Evolutionary conservation across 2,329 filamentous ascomycete species (phyloP), one percentile per base, ranked within the genome.

Genomic region (Orbilia oligospora): DNA sequence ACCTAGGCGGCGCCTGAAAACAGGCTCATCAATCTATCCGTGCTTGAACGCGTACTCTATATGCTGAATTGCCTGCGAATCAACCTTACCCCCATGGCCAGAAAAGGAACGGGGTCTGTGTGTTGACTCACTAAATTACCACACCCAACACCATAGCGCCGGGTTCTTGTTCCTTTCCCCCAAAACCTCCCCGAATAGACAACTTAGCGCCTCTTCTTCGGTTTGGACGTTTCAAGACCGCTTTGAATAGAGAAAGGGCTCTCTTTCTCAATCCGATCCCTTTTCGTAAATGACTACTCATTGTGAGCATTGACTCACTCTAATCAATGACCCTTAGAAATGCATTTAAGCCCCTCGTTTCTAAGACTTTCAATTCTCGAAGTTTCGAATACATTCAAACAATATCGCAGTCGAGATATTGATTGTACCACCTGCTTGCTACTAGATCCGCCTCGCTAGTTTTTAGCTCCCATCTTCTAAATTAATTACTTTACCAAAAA

Each of bases 41-140:
- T 38, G 18, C 27, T 61, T 44, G 6, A 38, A 58, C 16, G 44
- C 10, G n/a, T 3, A 1, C 33, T 55, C 24, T 14, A 55, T 41
- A 38, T 38, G n/a, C 14, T n/a, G 27, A 44, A 16, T 20, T 27
- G 56, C 56, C 56, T 61, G 36, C 56, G 33, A 24, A 24, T 61
- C 56, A 61, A 61, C 56, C 56, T 61, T 61, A 44, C 33, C 53
- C n/a, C 18, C 53, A 56, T 27, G n/a, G n/a, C 33, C 36, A 36
- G 30, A 22, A 22, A 22, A n/a, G n/a, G 14, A 38, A 58, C 30
- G 9, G 56, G n/a, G 33, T 44, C 56, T 36, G 56, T 61, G 56
- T 44, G 56, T 61, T 61, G 56, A 61, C 56, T 61, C 56, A 61
- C 56, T 20, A 61, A 61, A 61, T 61, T 61, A 61, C 56, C 56